Percentiles rank a stretch among this genome's conserved stretches.
phyloP scores from a whole-genome alignment of 2,329 filamentous ascomycete species.

The Colletotrichum eleusines region DNA sequence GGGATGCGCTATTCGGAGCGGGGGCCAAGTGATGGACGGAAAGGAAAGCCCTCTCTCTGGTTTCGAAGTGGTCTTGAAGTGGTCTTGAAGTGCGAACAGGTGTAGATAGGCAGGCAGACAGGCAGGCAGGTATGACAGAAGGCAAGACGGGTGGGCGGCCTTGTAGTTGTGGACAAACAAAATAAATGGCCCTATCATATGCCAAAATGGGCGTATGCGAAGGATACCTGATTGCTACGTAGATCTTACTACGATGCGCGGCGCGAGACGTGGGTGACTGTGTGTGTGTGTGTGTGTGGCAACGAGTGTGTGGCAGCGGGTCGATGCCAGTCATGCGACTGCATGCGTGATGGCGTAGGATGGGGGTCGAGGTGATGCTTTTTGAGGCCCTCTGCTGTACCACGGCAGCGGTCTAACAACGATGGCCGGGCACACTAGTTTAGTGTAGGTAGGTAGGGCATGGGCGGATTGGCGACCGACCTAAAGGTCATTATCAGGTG shows the following conservation, averaged over 20 bases:
- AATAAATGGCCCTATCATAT: constrained; percentile 32
- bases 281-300: not conserved
- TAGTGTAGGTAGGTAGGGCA: not conserved
- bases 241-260: constrained; percentile 1
- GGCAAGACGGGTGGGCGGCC: not conserved
- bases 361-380: constrained; percentile 19
- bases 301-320: constrained; percentile 29
- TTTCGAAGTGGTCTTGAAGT: constrained; percentile 21
- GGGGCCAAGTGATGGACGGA: constrained; percentile 52
- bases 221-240: not conserved
- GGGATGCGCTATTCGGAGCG: constrained; percentile 67
- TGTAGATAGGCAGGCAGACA: not conserved
- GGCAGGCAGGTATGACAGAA: not conserved
- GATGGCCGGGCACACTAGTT: constrained; percentile 14
- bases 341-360: constrained; percentile 36
- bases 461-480: constrained; percentile 2
- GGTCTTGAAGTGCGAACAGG: constrained; percentile 12
- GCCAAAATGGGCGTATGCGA: constrained; percentile 21
- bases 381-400: constrained; percentile 33
- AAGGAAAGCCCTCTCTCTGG: not conserved
- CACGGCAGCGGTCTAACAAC: constrained; percentile 25
- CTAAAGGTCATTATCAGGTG: constrained; percentile 6
- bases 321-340: constrained; percentile 35
- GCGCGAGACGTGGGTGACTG: constrained; percentile 17
- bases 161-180: constrained; percentile 17